These are phyloP conservation scores for Paramecium sonneborni DNA, from an alignment of 73 alveolate genomes.

Conservation along the genomic window DNA sequence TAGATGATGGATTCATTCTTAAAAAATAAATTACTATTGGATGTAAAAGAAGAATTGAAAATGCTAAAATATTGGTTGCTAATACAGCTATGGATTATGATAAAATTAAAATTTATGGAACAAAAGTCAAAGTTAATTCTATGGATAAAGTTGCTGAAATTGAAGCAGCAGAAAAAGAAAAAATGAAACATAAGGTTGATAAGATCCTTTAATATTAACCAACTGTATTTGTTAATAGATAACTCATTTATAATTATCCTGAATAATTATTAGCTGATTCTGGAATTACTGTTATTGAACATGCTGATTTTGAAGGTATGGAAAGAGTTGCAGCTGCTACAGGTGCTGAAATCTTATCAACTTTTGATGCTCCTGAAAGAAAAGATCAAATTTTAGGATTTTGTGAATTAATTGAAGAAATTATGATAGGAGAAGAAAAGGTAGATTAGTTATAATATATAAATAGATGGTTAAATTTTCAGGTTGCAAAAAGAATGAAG, in stretches of 20 bases:
- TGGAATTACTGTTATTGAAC: slow-evolving; percentile 97
- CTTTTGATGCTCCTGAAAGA: slow-evolving; percentile 96
- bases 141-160: slow-evolving; percentile 94
- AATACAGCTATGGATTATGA: slow-evolving; percentile 98
- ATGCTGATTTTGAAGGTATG: slow-evolving; percentile 98
- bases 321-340: slow-evolving; percentile 98
- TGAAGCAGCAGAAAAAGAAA: slow-evolving; percentile 96
- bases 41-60: slow-evolving; percentile 85
- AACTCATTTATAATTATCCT: slow-evolving; percentile 97
- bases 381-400: slow-evolving; percentile 83
- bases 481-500: slow-evolving; percentile 94
- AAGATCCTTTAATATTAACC: slow-evolving; percentile 93
- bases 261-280: slow-evolving; percentile 94
- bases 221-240: slow-evolving; percentile 97
- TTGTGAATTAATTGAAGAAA: slow-evolving; percentile 95
- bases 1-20: slow-evolving; percentile 96
- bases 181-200: slow-evolving; percentile 95
- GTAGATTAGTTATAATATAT: slow-evolving; percentile 51
- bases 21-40: slow-evolving; percentile 95
- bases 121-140: slow-evolving; percentile 94
- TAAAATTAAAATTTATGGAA: slow-evolving; percentile 97
- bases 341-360: slow-evolving; percentile 98
- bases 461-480: slow-evolving; percentile 83
- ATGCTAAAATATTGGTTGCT: slow-evolving; percentile 92
- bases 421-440: slow-evolving; percentile 99